A percentile compares a stretch with the other conserved stretches of the same genome.
These are phyloP conservation scores for Benincasa hispida DNA, from an alignment of 306 rosid genomes.

Conservation along the genomic window DNA sequence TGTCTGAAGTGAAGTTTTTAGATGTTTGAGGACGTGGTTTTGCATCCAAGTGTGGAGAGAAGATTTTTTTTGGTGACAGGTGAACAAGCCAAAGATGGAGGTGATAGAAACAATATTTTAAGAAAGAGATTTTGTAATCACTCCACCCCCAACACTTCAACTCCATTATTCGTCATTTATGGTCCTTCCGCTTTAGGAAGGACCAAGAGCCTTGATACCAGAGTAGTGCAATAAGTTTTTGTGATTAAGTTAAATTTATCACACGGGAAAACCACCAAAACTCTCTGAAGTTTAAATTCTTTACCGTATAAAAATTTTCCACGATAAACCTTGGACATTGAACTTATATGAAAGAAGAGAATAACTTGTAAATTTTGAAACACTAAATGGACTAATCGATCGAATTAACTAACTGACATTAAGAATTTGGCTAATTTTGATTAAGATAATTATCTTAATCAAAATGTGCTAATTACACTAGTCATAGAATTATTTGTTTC, in stretches of 20 bases:
- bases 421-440: neutral
- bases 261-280: neutral
- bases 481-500: neutral
- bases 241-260: neutral
- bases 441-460: neutral
- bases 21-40: neutral
- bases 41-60: neutral
- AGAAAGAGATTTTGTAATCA: neutral
- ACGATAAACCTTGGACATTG: neutral
- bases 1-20: neutral
- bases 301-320: neutral
- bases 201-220: neutral
- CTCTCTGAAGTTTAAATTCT: neutral
- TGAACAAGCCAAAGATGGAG: neutral
- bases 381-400: neutral
- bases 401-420: neutral
- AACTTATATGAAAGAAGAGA: neutral
- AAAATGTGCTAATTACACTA: neutral
- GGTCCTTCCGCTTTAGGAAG: neutral
- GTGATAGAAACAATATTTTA: neutral
- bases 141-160: neutral
- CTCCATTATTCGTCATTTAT: neutral
- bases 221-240: neutral
- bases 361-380: neutral
- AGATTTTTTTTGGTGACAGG: neutral